Conservation (phyloP, 768 basidiomycete genomes). For the Austroboletus festivus region DNA sequence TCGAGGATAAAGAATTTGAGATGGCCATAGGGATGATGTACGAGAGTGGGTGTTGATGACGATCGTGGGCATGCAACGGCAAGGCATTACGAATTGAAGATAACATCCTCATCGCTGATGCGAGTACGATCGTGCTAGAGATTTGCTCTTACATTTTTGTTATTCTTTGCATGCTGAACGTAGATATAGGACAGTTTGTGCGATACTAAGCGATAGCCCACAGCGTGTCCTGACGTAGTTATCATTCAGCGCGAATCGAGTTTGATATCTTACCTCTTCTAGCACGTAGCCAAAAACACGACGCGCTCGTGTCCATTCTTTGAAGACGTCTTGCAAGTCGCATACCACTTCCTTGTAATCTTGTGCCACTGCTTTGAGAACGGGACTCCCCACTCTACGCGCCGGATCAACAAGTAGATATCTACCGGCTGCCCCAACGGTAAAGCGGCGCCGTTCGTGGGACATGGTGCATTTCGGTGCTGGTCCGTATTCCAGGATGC, state of each 20-base stretch:
- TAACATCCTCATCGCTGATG: constrained; percentile 80
- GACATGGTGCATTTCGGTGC: constrained; percentile 85
- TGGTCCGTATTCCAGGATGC: constrained; percentile 91
- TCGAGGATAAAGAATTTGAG: constrained; percentile 71
- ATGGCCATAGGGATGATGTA: constrained; percentile 73
- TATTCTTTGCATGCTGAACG: not conserved
- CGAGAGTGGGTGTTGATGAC: constrained; percentile 55
- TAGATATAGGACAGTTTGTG: constrained; percentile 71
- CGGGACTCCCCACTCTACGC: constrained; percentile 88
- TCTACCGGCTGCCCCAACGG: constrained; percentile 79
- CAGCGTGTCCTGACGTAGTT: constrained; percentile 79
- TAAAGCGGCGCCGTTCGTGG: constrained; percentile 74
- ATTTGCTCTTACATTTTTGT: constrained; percentile 13
- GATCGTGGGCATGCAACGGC: constrained; percentile 76
- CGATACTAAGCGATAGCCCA: constrained; percentile 83
- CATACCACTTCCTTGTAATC: too few relatives aligned
- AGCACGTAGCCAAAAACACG: not conserved
- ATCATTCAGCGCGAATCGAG: constrained; percentile 92
- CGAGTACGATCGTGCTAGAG: constrained; percentile 85
- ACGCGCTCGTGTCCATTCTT: not conserved
- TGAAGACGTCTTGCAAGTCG: constrained; percentile 85
- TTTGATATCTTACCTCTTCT: constrained; percentile 9
- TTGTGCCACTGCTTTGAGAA: constrained; percentile 95
- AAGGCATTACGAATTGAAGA: constrained; percentile 75
- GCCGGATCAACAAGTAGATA: constrained; percentile 83